phyloP scores from a whole-genome alignment of 2,329 filamentous ascomycete species.

The Dothistroma pini region DNA sequence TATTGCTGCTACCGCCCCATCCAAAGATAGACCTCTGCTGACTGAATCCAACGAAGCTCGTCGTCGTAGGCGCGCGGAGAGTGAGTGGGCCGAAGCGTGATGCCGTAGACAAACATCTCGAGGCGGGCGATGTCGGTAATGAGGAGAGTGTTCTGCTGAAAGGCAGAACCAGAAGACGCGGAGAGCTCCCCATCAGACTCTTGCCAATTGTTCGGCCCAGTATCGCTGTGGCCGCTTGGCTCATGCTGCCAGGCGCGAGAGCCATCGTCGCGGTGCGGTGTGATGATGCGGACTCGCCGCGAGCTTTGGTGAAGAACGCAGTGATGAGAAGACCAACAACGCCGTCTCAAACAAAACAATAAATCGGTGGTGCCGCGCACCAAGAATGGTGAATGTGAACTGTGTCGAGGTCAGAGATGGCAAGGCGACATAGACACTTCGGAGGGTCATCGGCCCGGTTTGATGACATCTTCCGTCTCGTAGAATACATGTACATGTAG shows the following conservation, averaged over 20 bases:
- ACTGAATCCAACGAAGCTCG: constrained; percentile 34
- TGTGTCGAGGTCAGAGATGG: no score
- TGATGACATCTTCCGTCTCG: no score
- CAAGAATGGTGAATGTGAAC: no score
- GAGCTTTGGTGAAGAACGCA: neutral
- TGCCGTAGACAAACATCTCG: constrained; percentile 40
- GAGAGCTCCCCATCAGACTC: constrained; percentile 6
- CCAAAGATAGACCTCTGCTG: constrained; percentile 47
- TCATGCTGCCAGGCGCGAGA: neutral
- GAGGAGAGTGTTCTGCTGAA: constrained; percentile 32
- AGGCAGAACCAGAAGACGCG: constrained; percentile 24
- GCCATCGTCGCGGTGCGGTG: neutral
- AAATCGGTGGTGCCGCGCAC: no score
- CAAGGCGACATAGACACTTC: no score
- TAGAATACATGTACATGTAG: no score
- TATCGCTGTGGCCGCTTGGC: neutral
- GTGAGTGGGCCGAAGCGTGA: constrained; percentile 33
- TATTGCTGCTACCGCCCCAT: constrained; percentile 21
- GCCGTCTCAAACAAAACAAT: neutral
- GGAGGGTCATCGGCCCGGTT: no score
- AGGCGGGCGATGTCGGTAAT: constrained; percentile 21
- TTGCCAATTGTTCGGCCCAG: neutral
- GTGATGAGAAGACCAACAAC: neutral
- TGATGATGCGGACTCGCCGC: constrained; percentile 8
- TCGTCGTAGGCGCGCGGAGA: constrained; percentile 16